These are phyloP conservation scores for Nemania sp. DNA, from an alignment of 2,329 filamentous ascomycete genomes.

Conservation along the genomic window DNA sequence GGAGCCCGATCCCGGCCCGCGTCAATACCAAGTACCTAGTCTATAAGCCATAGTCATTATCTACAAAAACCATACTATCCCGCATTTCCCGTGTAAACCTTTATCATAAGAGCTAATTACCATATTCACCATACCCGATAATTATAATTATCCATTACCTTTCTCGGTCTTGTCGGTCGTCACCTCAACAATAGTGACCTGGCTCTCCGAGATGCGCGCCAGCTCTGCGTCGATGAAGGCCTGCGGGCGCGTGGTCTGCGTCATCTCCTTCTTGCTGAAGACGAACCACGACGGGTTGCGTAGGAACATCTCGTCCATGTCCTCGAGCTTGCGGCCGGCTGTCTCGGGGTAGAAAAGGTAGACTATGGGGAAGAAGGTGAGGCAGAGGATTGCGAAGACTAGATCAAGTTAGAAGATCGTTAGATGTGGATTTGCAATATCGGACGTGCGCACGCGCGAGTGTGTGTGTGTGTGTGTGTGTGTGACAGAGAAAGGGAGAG, in stretches of 20 bases:
- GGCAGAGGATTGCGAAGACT: conserved; percentile 48
- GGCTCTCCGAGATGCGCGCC: conserved; percentile 28
- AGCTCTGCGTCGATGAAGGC: conserved; percentile 53
- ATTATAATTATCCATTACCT: neutral
- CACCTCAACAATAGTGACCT: conserved; percentile 31
- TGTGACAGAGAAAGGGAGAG: neutral
- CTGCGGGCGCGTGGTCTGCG: conserved; percentile 53
- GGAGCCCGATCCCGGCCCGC: neutral
- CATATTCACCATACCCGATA: too few relatives aligned
- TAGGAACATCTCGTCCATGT: conserved; percentile 60
- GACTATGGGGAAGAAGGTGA: conserved; percentile 53
- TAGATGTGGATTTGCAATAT: conserved; percentile 1
- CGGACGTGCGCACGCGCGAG: too few relatives aligned
- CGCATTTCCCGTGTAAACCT: too few relatives aligned
- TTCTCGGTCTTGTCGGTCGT: conserved; percentile 21
- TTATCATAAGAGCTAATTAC: too few relatives aligned
- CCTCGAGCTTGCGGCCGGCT: conserved; percentile 63
- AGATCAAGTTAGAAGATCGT: conserved; percentile 1
- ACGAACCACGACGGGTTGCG: conserved; percentile 50
- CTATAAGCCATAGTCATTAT: neutral
- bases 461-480: neutral
- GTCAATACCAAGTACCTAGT: neutral
- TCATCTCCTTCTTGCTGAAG: conserved; percentile 51
- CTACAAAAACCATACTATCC: too few relatives aligned
- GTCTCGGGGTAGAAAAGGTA: conserved; percentile 62